Evolutionary conservation across 352 stramenopile genomes (phyloP).

Genomic region (Phytophthora cactorum): DNA sequence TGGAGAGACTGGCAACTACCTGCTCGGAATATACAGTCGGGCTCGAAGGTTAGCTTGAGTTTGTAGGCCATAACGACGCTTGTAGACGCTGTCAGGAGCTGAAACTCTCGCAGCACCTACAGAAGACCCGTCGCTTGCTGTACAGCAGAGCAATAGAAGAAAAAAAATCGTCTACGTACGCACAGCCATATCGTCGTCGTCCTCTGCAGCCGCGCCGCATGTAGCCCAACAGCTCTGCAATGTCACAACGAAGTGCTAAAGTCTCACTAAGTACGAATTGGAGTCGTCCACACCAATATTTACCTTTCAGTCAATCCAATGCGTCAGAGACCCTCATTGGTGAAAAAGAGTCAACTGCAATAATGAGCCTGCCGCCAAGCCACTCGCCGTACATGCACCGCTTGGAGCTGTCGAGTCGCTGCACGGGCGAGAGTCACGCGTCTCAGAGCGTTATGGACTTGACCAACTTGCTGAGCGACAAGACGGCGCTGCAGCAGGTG

Average conservation of each 20-base stretch:
- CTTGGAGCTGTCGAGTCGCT: slow-evolving; percentile 47
- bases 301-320: slow-evolving; percentile 17
- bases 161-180: slow-evolving; percentile 21
- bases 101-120: slow-evolving; percentile 12
- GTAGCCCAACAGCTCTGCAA: slow-evolving; percentile 24
- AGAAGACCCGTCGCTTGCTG: background rate
- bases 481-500: slow-evolving; percentile 38
- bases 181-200: slow-evolving; percentile 27
- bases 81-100: background rate
- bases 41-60: slow-evolving; percentile 3
- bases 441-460: slow-evolving; percentile 49
- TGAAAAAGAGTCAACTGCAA: background rate
- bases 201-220: slow-evolving; percentile 19
- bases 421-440: slow-evolving; percentile 35
- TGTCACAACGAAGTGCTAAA: slow-evolving; percentile 18
- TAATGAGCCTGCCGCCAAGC: slow-evolving; percentile 9
- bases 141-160: background rate
- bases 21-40: slow-evolving; percentile 8
- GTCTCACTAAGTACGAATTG: slow-evolving; percentile 7
- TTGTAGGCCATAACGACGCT: background rate
- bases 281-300: slow-evolving; percentile 4
- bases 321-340: background rate
- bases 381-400: slow-evolving; percentile 47
- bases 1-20: slow-evolving; percentile 29
- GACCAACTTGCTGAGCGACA: slow-evolving; percentile 43